Evolutionary conservation across 2,329 filamentous ascomycete genomes (phyloP).

Genomic region (Colletotrichum zoysiae): DNA sequence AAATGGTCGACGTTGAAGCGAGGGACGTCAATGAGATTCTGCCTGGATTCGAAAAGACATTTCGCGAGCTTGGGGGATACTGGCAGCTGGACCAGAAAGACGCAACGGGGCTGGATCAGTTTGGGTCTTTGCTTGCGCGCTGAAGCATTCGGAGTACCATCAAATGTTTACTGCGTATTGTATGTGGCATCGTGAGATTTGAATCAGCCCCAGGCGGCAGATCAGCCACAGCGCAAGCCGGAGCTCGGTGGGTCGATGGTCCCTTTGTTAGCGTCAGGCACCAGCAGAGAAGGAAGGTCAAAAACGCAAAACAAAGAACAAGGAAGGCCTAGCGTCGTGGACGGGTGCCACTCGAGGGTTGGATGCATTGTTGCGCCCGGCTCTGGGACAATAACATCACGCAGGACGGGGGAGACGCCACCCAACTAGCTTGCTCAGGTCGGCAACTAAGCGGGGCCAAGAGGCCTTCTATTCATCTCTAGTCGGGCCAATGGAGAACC

Average conservation of each 20-base stretch:
- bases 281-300: conserved; percentile 14
- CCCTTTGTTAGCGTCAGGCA: conserved; percentile 5
- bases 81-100: conserved; percentile 36
- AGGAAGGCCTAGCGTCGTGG: conserved; percentile 13
- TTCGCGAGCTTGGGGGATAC: conserved; percentile 30
- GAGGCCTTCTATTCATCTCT: conserved; percentile 6
- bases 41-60: conserved; percentile 30
- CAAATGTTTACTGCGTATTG: not conserved
- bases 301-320: conserved; percentile 15
- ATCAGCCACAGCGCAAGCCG: not conserved
- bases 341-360: not conserved
- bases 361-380: not conserved
- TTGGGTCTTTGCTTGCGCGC: not conserved
- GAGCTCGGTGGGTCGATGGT: conserved; percentile 4
- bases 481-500: conserved; percentile 14
- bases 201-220: not conserved
- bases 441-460: not conserved
- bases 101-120: not conserved
- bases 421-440: not conserved
- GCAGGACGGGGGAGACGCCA: not conserved
- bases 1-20: conserved; percentile 28
- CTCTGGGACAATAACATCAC: not conserved
- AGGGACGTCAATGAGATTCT: conserved; percentile 26
- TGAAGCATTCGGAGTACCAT: not conserved
- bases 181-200: too few species aligned